Evolutionary conservation across 192 early-diverging fungal species (phyloP), one percentile per base, ranked within the genome.

Genomic region (Umbelopsis ramanniana): DNA sequence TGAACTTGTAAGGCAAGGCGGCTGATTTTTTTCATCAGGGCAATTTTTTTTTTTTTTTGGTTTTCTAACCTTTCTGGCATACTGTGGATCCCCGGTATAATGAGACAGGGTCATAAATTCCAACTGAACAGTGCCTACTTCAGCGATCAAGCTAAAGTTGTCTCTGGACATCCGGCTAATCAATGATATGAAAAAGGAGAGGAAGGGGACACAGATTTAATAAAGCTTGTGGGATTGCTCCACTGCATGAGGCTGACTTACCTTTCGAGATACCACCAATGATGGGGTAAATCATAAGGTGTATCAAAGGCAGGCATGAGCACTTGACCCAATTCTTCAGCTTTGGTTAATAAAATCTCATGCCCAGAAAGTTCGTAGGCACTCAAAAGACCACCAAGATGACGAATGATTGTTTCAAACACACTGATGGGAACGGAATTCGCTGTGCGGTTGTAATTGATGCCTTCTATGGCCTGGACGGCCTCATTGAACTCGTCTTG

Each of bases 401-500:
- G 76, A 3, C 95, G 87, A 43, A 97, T 97, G 71, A 91, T 81
- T 33, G 92, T 90, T 76, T 97, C 95, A 81, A 97, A 97, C 63
- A 94, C 87, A 46, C 81, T 89, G 60, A 93, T 85, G 14, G 68
- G 35, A 4, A 15, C 77, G 21, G 63, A 38, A 0, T 71, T 67
- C 4, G 74, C 73, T 46, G 82, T 73, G 26, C 66, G 74, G 12
- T 67, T 74, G 67, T 91, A 89, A 70, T 89, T 76, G 4, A 74
- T 66, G 21, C 78, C 80, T 7, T 74, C 75, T 6, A 94, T 82
- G 63, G 89, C 84, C 0, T 90, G 77, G 67, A 93, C 77, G 0
- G 91, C 91, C 50, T 84, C 80, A 35, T 89, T 77, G 76, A 92
- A 94, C 70, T 96, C 93, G 23, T 89, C 79, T 45, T 86, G 79